Base-by-base conservation (phyloP, 371 early-diverging fungal genomes). In the Mucor ambiguus region DNA sequence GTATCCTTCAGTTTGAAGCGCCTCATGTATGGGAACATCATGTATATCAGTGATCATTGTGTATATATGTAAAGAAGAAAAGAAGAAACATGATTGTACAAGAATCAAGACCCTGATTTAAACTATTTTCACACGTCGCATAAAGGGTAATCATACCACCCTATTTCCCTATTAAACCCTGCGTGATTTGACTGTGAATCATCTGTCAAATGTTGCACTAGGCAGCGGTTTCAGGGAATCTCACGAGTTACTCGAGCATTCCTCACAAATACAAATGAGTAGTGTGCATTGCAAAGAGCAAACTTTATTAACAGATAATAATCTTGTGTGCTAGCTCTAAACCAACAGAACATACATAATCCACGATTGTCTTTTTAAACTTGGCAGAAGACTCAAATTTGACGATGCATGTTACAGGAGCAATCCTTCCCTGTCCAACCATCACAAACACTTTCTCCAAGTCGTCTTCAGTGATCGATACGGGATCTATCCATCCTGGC, bases 1-100 rank as follows among this genome's bases (percentile, higher is more conserved):
- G 75, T 75, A 86, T 18, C 84, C 86, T 56, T 86, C 68, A 24
- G 60, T 60, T 26, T 73, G 73, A 20, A 82, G 58, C 20, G 77
- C 77, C 60, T 79, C 68, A 10, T 86, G 75, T 57, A 84, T 78
- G 55, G 77, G 80, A 43, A 62, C 60, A 54, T 67, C 67, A 54
- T 78, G 67, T 22, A 78, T 81, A 61, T 81, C 81, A n/a, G 74
- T 76, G 16, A 81, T 60, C 75, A 77, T 70, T 61, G 41, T 43
- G 4, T 18, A 22, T n/a, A 22, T 12, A 12, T 35, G 37, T 30
- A 26, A 22, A 20, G 18, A 33, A 61, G 46, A 37, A 35, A 35
- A 62, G 10, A 54, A 38, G 35, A 24, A 49, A 29, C 24, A 49
- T 46, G 35, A n/a, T 22, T 29, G 35, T 11, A 58, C 4, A 59